Evolutionary conservation across 345 rosid genomes (phyloP), one percentile per base, ranked within the genome.

Genomic region (Euphorbia lathyris): DNA sequence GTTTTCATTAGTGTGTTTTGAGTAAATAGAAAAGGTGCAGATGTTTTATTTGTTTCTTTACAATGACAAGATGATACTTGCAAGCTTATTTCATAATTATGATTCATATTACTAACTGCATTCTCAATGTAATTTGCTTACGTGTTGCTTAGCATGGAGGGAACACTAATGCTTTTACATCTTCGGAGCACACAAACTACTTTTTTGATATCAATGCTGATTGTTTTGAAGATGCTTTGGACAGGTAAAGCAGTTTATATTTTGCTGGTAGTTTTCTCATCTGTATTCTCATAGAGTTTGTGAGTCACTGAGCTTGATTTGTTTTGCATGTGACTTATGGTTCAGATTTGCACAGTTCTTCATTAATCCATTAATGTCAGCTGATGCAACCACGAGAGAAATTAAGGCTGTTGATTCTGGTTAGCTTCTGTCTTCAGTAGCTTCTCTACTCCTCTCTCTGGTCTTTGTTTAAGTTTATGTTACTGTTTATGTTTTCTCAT

Each of bases 341-440:
- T 63, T 60, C 89, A 94, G 98, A 77, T 94, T 91, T 61, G 87
- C 93, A 0, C 97, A 91, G 72, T 91, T 94, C 83, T 94, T 94
- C 76, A 82, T 91, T 58, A 90, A 87, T 67, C 98, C 97, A 51
- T 81, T 94, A 79, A 90, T 94, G 93, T 87, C 97, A 10, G 88
- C 91, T 68, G 98, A 94, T 66, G 98, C 98, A 52, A 91, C 97
- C 25, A 86, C 26, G 61, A 88, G 98, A 82, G 97, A 94, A 77
- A 90, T 91, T 29, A 94, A 88, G 78, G 96, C 96, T 7, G 96
- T 94, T 68, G 98, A 91, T 81, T 94, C 97, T 82, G 98, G 97
- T 94, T 71, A n/a, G 83, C 36, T 43, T 9, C 72, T 58, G 4
- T 42, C 19, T 25, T 42, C 52, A 40, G 20, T 42, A 42, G 66